These are phyloP conservation scores for Aspergillus phoenicis DNA, from an alignment of 2,329 filamentous ascomycete genomes.

Conservation along the genomic window DNA sequence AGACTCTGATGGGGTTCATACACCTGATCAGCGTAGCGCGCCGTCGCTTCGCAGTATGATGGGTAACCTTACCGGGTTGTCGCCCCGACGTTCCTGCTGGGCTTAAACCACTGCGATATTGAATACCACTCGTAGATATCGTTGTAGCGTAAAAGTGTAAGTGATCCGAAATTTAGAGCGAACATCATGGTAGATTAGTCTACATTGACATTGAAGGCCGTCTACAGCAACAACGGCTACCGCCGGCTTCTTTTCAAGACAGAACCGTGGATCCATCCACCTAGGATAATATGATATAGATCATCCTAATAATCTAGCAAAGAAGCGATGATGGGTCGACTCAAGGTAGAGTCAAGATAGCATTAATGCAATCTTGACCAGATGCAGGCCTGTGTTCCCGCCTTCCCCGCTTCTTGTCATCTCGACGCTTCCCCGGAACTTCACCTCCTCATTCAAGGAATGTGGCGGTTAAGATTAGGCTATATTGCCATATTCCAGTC, in stretches of 20 bases:
- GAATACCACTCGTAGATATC: not conserved
- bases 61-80: not conserved
- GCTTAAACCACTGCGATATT: not conserved
- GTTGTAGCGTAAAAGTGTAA: not conserved
- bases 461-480: constrained; percentile 13
- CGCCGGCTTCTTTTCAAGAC: too few relatives aligned
- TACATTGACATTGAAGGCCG: not conserved
- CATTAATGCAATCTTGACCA: not conserved
- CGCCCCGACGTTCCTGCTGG: not conserved
- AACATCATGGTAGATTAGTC: not conserved
- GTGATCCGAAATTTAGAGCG: not conserved
- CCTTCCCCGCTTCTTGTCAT: not conserved
- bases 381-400: not conserved
- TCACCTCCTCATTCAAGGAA: not conserved
- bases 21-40: not conserved
- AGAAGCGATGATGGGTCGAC: not conserved
- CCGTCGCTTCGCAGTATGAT: not conserved
- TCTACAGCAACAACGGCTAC: not conserved
- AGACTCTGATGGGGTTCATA: not conserved
- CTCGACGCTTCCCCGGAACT: not conserved
- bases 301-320: not conserved
- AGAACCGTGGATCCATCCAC: too few relatives aligned
- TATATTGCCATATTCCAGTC: constrained; percentile 8
- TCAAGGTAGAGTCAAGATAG: not conserved
- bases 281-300: not conserved